Evolutionary conservation across 2,329 filamentous ascomycete species (phyloP).

Genomic region (Trichoderma aggressivum): DNA sequence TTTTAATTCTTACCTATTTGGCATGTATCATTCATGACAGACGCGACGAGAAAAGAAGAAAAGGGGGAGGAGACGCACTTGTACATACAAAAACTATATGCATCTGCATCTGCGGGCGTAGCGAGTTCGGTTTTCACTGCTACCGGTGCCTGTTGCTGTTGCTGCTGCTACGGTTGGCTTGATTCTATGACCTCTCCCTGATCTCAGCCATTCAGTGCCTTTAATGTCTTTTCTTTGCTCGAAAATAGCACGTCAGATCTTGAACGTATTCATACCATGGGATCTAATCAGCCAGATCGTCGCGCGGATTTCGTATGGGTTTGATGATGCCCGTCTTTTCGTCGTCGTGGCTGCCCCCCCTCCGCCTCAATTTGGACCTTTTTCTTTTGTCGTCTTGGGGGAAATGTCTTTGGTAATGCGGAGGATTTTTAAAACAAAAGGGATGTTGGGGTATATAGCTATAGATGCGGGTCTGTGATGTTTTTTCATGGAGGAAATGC

Average conservation of each 20-base stretch:
- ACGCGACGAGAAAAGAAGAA: background rate
- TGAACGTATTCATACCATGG: background rate
- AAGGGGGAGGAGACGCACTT: background rate
- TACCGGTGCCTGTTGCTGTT: background rate
- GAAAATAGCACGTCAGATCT: background rate
- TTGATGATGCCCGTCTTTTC: background rate
- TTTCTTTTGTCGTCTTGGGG: background rate
- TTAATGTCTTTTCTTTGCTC: background rate
- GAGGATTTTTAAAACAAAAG: background rate
- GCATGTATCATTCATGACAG: background rate
- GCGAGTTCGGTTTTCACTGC: background rate
- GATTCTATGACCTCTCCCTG: background rate
- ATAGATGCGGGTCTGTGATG: background rate
- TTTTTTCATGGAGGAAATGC: background rate
- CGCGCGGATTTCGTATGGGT: background rate
- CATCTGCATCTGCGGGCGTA: constrained; percentile 11
- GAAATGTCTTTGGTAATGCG: background rate
- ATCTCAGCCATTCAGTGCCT: background rate
- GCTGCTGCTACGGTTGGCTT: background rate
- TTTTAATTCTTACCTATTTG: background rate
- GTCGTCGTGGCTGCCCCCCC: background rate
- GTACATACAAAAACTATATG: constrained; percentile 10
- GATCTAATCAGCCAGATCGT: background rate
- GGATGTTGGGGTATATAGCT: background rate
- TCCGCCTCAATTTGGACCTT: background rate